These are phyloP conservation scores for Turnera subulata DNA, from an alignment of 345 rosid species.

Conservation along the genomic window DNA sequence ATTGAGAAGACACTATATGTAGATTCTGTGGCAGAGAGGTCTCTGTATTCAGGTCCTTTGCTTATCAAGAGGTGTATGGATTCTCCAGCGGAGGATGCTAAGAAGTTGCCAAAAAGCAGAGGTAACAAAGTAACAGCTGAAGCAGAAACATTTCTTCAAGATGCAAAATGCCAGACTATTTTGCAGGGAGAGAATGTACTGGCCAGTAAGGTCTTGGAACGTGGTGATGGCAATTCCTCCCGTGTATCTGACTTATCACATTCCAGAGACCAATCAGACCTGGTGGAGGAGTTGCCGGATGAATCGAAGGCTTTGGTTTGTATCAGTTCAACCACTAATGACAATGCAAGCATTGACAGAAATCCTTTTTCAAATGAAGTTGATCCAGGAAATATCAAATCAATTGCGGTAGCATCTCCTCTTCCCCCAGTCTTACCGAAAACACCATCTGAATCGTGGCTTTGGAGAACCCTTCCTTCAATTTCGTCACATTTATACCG, in stretches of 20 bases:
- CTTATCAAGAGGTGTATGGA: slow-evolving; percentile 20
- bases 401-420: slow-evolving; percentile 17
- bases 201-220: slow-evolving; percentile 13
- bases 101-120: slow-evolving; percentile 16
- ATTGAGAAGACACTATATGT: slow-evolving; percentile 62
- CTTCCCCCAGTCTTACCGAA: slow-evolving; percentile 65
- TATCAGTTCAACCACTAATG: slow-evolving; percentile 21
- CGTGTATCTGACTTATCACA: slow-evolving; percentile 10
- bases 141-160: slow-evolving; percentile 17
- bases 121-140: slow-evolving; percentile 18
- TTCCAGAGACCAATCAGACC: slow-evolving; percentile 20
- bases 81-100: slow-evolving; percentile 11
- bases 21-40: slow-evolving; percentile 40
- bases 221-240: slow-evolving; percentile 4
- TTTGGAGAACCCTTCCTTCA: slow-evolving; percentile 67
- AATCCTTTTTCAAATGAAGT: slow-evolving; percentile 21
- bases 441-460: slow-evolving; percentile 94
- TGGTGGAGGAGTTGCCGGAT: slow-evolving; percentile 16
- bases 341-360: slow-evolving; percentile 15
- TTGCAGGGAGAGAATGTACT: slow-evolving; percentile 16
- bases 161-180: slow-evolving; percentile 17
- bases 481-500: slow-evolving; percentile 30
- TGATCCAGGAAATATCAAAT: slow-evolving; percentile 20
- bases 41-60: slow-evolving; percentile 28
- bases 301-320: slow-evolving; percentile 32